Conservation (phyloP, 768 basidiomycete species). For the Hygrocybe punicea region DNA sequence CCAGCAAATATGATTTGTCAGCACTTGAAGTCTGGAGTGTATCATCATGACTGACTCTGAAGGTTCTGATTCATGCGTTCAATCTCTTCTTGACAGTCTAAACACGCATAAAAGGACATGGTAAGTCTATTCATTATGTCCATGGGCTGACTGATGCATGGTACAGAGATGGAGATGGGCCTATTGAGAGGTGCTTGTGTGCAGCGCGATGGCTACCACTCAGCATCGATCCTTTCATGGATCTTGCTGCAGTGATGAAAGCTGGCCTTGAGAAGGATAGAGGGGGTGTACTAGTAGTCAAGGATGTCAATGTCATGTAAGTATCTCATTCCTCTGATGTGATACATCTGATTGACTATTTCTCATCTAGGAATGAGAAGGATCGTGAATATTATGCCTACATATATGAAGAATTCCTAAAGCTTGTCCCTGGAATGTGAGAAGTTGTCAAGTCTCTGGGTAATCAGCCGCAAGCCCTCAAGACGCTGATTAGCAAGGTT, state of each 20-base stretch:
- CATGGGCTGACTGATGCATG: background rate
- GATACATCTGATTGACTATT: background rate
- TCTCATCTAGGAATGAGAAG: background rate
- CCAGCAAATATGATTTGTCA: too few species aligned
- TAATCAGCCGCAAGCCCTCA: background rate
- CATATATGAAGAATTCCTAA: background rate
- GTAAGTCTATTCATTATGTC: background rate
- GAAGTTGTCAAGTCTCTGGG: background rate
- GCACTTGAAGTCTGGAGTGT: too few species aligned
- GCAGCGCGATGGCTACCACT: background rate
- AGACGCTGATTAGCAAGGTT: background rate
- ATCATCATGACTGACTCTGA: too few species aligned
- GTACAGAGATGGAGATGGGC: background rate
- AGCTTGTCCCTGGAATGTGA: background rate
- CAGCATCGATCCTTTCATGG: background rate
- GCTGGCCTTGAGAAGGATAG: background rate
- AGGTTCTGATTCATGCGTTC: too few species aligned
- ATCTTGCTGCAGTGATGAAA: background rate
- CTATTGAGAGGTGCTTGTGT: background rate
- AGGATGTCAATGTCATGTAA: background rate
- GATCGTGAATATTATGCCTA: background rate
- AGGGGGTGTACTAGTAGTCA: background rate
- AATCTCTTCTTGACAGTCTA: too few species aligned
- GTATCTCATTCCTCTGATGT: background rate
- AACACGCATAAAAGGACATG: background rate